These are phyloP conservation scores for Echeveria elegans DNA, from an alignment of 164 flowering plant species.

Conservation along the genomic window DNA sequence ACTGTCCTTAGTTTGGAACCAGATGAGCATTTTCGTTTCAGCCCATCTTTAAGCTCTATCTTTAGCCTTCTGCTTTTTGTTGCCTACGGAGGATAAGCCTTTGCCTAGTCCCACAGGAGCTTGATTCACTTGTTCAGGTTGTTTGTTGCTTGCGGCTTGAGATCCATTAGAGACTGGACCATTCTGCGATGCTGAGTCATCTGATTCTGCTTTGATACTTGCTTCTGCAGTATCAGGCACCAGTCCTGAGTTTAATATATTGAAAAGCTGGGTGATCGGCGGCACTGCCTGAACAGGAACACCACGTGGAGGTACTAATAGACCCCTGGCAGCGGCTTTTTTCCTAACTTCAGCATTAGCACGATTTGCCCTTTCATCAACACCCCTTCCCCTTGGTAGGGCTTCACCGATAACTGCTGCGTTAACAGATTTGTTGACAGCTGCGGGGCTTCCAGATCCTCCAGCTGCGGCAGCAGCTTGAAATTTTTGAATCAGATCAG, in stretches of 20 bases:
- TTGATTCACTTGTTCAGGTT: conserved; percentile 17
- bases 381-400: conserved; percentile 70
- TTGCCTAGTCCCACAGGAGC: conserved; percentile 76
- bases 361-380: conserved; percentile 88
- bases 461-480: no score
- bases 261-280: conserved; percentile 62
- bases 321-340: conserved; percentile 86
- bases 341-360: conserved; percentile 77
- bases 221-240: conserved; percentile 28
- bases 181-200: conserved; percentile 29
- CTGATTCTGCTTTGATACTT: no score
- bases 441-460: conserved; percentile 35
- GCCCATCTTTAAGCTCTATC: conserved; percentile 27
- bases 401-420: conserved; percentile 48
- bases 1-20: no score
- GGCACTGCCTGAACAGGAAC: no score
- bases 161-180: no score
- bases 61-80: conserved; percentile 62
- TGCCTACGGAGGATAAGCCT: no score
- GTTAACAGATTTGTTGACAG: conserved; percentile 41
- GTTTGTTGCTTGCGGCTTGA: conserved; percentile 19
- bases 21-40: no score
- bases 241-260: conserved; percentile 52
- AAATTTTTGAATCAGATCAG: conserved; percentile 69
- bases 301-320: conserved; percentile 48